Base-by-base conservation (phyloP, 2,329 filamentous ascomycete species). In the Tricladium varicosporioides region DNA sequence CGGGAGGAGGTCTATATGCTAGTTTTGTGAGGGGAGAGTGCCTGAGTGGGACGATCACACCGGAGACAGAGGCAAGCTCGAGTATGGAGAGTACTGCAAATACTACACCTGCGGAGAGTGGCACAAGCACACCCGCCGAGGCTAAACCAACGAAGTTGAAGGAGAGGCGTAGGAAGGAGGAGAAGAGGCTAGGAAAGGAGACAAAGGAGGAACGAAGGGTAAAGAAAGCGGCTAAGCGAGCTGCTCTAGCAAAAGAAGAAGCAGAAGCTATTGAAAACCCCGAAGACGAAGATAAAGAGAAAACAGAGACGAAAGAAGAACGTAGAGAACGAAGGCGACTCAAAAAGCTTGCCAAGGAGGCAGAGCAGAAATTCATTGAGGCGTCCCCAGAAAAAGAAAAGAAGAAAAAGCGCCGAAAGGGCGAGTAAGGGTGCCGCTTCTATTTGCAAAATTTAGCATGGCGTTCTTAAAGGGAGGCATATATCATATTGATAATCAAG, bases 1-100 rank as follows among this genome's bases (percentile, higher is more conserved):
- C 15, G 27, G 78, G 61, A 33, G 79, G 65, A 8, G 79, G 68
- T 1, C 76, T 97, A 7, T 96, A 96, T 70, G 83, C 86, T 8
- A 87, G 85, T 51, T 97, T 99, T 70, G 91, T 97, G 19, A 84
- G 83, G 61, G 94, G 94, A 8, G 89, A 92, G 54, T 77, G 85
- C 18, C 78, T 97, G 56, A 78, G 83, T 43, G 92, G 92, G 2
- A 95, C 91, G 2, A 73, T 91, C 51, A 59, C 53, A 19, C 54
- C 57, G 7, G 56, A 65, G 15, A 33, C 61, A 48, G 65, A 64
- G 27, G 7, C 22, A 7, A 27, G 22, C 7, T 27, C 7, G 22
- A 27, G 22, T 27, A 27, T 7, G 22, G 22, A 27, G 22, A 27
- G 22, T 40, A 40, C 11, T 2, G 36, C 10, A 10, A 40, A 40